Conservation (phyloP, 768 basidiomycete species). For the Lactarius trivialis region DNA sequence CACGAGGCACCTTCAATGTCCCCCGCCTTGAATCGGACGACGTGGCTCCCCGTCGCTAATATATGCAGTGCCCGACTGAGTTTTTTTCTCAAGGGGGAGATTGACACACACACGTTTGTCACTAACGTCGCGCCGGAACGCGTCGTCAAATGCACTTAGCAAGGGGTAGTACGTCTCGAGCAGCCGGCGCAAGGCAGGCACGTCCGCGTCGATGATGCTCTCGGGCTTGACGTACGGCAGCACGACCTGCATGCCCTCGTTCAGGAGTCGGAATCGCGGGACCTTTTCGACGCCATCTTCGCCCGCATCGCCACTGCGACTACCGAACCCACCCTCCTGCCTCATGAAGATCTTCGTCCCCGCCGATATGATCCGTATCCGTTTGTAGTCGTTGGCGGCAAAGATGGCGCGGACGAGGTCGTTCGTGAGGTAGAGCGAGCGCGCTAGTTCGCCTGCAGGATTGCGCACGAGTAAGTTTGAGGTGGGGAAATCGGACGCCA, state of each 20-base stretch:
- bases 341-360: slow-evolving; percentile 91
- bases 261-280: slow-evolving; percentile 66
- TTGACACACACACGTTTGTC: slow-evolving; percentile 41
- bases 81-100: neutral
- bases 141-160: slow-evolving; percentile 52
- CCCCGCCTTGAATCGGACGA: slow-evolving; percentile 61
- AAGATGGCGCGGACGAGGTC: slow-evolving; percentile 78
- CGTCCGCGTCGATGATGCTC: slow-evolving; percentile 52
- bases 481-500: slow-evolving; percentile 64
- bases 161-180: slow-evolving; percentile 79
- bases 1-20: slow-evolving; percentile 48
- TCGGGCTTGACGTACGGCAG: slow-evolving; percentile 70
- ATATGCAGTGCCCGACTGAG: neutral
- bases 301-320: neutral
- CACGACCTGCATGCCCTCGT: slow-evolving; percentile 79
- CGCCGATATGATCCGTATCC: slow-evolving; percentile 82
- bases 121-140: slow-evolving; percentile 50
- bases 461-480: slow-evolving; percentile 83
- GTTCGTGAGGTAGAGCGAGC: slow-evolving; percentile 86
- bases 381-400: slow-evolving; percentile 71
- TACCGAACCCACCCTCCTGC: slow-evolving; percentile 61
- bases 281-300: slow-evolving; percentile 12
- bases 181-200: slow-evolving; percentile 55
- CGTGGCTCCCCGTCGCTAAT: slow-evolving; percentile 61
- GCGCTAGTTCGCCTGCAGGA: slow-evolving; percentile 59